Conservation (phyloP, 495 filamentous ascomycete genomes). For the Podospora pseudopauciseta region DNA sequence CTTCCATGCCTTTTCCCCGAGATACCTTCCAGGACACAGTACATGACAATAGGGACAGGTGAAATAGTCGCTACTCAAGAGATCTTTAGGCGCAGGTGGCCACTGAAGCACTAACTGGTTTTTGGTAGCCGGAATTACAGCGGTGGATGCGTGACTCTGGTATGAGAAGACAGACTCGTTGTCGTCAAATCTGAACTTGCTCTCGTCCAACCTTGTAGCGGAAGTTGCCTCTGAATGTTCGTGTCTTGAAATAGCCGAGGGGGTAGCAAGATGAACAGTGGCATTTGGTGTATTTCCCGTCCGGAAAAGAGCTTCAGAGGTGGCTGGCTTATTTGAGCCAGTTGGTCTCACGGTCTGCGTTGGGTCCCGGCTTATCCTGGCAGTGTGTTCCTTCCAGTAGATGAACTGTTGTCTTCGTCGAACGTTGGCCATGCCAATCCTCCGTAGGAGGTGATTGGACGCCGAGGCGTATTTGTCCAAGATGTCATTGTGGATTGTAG, state of each 20-base stretch:
- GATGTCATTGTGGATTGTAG: neutral
- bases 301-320: neutral
- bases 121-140: neutral
- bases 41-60: slow-evolving; percentile 26
- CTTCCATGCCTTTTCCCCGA: neutral
- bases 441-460: slow-evolving; percentile 16
- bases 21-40: slow-evolving; percentile 21
- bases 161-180: slow-evolving; percentile 13
- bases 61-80: slow-evolving; percentile 11
- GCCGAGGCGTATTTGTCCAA: slow-evolving; percentile 9
- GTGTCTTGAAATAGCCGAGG: neutral
- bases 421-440: slow-evolving; percentile 24
- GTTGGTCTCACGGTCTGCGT: neutral
- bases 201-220: neutral
- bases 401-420: slow-evolving; percentile 27
- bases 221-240: slow-evolving; percentile 2
- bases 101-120: slow-evolving; percentile 4
- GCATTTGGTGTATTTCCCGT: neutral
- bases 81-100: slow-evolving; percentile 11
- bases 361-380: neutral
- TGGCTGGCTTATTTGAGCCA: neutral
- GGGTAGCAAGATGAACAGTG: neutral
- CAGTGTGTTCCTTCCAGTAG: slow-evolving; percentile 27
- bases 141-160: slow-evolving; percentile 11
- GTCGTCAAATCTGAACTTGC: neutral